Base-by-base conservation (phyloP, 305 asterid genomes). In the Andrographis paniculata region DNA sequence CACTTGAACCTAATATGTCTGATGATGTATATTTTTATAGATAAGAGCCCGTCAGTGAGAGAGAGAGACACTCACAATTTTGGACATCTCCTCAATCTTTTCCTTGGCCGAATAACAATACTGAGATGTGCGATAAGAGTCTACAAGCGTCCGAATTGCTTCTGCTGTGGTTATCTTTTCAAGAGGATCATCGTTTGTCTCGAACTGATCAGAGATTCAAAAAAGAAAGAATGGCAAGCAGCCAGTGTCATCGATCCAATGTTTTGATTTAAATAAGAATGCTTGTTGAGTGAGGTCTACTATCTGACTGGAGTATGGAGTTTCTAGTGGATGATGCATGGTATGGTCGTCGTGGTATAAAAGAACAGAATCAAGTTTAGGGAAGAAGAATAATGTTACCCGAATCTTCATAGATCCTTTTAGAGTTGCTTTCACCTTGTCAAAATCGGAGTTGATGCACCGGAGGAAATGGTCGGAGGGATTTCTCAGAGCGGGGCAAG, bases 401-500 rank as follows among this genome's bases (percentile, higher is more conserved):
- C 93, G 59, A 14, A 89, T 70, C 62, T 89, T 89, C 98, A 85
- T 89, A 7, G 98, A 85, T 57, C 95, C 98, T 72, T 82, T 89
- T 12, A 89, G 85, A 17, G 98, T 85, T 23, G 98, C 95, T 73
- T 89, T 89, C 40, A 89, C 98, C 63, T 82, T 82, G 79, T 89
- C 98, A 16, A 89, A 89, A 64, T 89, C 98, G 14, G 91, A 72
- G 45, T 89, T 89, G 59, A 89, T 80, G 67, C 94, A 82, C 5
- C 96, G 76, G 28, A 89, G 82, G 49, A 89, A 89, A 69, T 89
- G 98, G 66, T 89, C 98, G 0, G 96, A 89, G 5, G 98, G 98
- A 59, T 89, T 89, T 24, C 96, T 71, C 24, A 89, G 68, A 39
- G 96, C 69, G 17, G 98, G 98, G 28, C 98, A 89, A 17, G 98